Evolutionary conservation across 2,329 filamentous ascomycete species (phyloP).

Genomic region (Exophiala phaeomuriformis): DNA sequence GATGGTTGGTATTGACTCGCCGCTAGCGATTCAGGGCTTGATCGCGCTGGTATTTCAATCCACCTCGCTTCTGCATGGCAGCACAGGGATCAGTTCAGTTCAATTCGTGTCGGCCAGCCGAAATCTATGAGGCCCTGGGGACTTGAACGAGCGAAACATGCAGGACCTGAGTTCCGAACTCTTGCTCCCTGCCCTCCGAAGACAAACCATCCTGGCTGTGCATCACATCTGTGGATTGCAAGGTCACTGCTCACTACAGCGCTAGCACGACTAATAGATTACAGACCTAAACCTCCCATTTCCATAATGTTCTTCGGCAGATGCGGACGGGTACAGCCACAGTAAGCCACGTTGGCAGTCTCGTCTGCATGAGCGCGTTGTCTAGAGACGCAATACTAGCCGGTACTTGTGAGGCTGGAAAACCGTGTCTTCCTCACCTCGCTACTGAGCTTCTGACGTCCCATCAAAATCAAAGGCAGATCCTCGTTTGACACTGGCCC

Average conservation of each 20-base stretch:
- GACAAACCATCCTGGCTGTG: background rate
- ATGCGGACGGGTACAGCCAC: conserved; percentile 4
- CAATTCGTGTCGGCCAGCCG: background rate
- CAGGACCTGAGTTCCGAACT: background rate
- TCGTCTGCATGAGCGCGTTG: background rate
- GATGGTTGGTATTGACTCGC: background rate
- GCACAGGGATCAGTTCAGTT: background rate
- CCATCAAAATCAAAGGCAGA: conserved; percentile 5
- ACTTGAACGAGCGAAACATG: background rate
- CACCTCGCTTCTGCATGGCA: conserved; percentile 14
- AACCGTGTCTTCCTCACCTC: background rate
- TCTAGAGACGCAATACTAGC: background rate
- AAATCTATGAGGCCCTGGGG: background rate
- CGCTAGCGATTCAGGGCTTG: background rate
- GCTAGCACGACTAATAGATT: conserved; percentile 4
- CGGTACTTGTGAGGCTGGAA: conserved; percentile 8
- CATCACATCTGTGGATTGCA: conserved; percentile 11
- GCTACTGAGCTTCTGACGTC: conserved; percentile 4
- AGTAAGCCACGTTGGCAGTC: conserved; percentile 1
- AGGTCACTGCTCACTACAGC: conserved; percentile 6
- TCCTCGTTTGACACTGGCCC: background rate
- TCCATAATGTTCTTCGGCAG: too few relatives aligned
- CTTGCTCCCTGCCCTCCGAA: background rate
- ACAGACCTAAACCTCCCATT: background rate
- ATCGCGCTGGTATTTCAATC: conserved; percentile 16